Evolutionary conservation across 768 basidiomycete species (phyloP).

Genomic region (Podaxis sp.): DNA sequence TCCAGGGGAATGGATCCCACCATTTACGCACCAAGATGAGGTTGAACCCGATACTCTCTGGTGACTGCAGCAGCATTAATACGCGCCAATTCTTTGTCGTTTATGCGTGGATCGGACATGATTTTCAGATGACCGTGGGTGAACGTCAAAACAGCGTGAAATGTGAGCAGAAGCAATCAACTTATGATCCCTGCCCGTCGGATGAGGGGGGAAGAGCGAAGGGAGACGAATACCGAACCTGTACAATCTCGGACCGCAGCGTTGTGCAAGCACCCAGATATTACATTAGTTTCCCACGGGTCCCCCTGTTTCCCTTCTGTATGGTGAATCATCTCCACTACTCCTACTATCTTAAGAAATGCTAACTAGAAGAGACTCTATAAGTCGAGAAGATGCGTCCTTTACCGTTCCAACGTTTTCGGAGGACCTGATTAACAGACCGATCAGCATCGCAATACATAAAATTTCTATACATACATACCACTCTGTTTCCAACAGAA

Average conservation of each 20-base stretch:
- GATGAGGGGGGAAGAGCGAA: conserved; percentile 4
- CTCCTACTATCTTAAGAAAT: background rate
- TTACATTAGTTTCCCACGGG: conserved; percentile 16
- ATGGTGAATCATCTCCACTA: background rate
- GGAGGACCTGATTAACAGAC: conserved; percentile 43
- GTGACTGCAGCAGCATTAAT: conserved; percentile 91
- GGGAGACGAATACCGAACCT: background rate
- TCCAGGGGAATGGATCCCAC: conserved; percentile 11
- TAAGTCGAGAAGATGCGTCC: conserved; percentile 41
- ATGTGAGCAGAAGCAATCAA: background rate
- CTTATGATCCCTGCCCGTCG: background rate
- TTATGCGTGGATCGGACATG: conserved; percentile 62
- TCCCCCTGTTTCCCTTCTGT: background rate
- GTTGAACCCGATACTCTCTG: conserved; percentile 83
- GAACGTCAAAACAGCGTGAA: background rate
- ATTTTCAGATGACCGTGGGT: conserved; percentile 2
- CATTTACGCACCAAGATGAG: conserved; percentile 72
- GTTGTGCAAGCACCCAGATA: background rate
- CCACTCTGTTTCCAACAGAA: conserved; percentile 84
- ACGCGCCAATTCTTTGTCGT: conserved; percentile 70
- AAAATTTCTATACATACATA: conserved; percentile 26
- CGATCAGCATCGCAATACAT: background rate
- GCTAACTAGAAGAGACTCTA: conserved; percentile 19
- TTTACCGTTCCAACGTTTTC: conserved; percentile 36
- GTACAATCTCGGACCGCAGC: conserved; percentile 2